phyloP scores from a whole-genome alignment of 2,329 filamentous ascomycete species.

The Paracoccidioides lutzii region DNA sequence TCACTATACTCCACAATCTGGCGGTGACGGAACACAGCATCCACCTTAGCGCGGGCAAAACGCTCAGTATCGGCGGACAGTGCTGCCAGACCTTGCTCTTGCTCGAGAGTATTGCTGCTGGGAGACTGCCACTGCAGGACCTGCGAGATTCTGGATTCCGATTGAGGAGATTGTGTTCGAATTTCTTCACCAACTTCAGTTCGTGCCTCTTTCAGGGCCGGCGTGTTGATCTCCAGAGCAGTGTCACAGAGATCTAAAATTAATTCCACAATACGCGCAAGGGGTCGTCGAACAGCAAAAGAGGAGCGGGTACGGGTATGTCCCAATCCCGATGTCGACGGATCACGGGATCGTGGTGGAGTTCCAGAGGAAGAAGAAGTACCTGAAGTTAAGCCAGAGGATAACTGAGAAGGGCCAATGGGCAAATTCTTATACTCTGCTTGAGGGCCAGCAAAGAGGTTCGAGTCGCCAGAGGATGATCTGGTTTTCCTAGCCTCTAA shows the following conservation, averaged over 20 bases:
- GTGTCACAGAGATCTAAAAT: constrained; percentile 93
- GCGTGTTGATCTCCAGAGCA: constrained; percentile 84
- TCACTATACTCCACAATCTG: constrained; percentile 93
- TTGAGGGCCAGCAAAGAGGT: constrained; percentile 42
- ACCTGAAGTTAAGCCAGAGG: constrained; percentile 58
- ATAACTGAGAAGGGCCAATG: constrained; percentile 61
- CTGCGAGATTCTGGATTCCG: constrained; percentile 86
- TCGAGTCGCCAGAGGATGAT: constrained; percentile 31
- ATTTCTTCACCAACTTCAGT: constrained; percentile 57
- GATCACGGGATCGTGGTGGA: constrained; percentile 53
- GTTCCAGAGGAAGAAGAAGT: constrained; percentile 57
- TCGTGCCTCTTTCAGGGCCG: constrained; percentile 75
- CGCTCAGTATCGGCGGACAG: constrained; percentile 85
- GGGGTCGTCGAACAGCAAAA: constrained; percentile 79
- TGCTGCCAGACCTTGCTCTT: constrained; percentile 77
- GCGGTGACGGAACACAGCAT: constrained; percentile 81
- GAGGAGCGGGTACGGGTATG: constrained; percentile 63
- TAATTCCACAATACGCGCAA: constrained; percentile 87
- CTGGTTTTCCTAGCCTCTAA: constrained; percentile 54
- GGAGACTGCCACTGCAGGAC: constrained; percentile 95
- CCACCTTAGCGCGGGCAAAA: constrained; percentile 75
- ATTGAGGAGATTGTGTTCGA: constrained; percentile 87
- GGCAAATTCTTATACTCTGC: constrained; percentile 80
- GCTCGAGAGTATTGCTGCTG: constrained; percentile 77
- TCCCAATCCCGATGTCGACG: constrained; percentile 54